Evolutionary conservation across 2,329 filamentous ascomycete species (phyloP).

Genomic region (Ophiocordyceps australis): DNA sequence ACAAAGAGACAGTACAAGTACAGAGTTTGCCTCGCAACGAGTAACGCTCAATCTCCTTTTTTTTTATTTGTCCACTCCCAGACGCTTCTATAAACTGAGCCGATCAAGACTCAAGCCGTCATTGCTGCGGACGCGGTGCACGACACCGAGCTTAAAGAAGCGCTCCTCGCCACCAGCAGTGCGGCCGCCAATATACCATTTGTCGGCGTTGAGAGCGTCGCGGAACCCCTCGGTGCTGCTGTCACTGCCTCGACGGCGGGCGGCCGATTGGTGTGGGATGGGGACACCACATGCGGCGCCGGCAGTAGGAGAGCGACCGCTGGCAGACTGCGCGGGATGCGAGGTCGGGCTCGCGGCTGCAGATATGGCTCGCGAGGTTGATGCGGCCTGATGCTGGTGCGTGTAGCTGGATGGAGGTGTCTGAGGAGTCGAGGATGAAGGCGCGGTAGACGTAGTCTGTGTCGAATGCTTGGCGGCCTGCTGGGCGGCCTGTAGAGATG

Average conservation of each 20-base stretch:
- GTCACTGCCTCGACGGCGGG: constrained; percentile 48
- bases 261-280: constrained; percentile 20
- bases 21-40: too few species aligned
- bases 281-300: constrained; percentile 7
- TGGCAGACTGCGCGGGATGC: constrained; percentile 11
- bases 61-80: constrained; percentile 1
- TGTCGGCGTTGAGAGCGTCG: constrained; percentile 53
- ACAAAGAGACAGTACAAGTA: too few species aligned
- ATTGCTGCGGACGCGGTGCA: constrained; percentile 53
- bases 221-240: constrained; percentile 61
- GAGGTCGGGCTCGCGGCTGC: constrained; percentile 9
- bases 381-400: constrained; percentile 7
- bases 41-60: background rate
- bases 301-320: too few species aligned
- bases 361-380: background rate
- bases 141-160: constrained; percentile 66
- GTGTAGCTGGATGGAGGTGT: constrained; percentile 8
- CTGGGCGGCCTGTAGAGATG: constrained; percentile 14
- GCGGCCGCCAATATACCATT: constrained; percentile 67
- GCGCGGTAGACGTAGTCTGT: constrained; percentile 9
- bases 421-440: constrained; percentile 2
- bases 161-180: constrained; percentile 62
- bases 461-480: constrained; percentile 17
- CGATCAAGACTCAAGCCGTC: constrained; percentile 60
- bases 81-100: constrained; percentile 54